Conservation (phyloP, 2,329 filamentous ascomycete genomes). For the Pezicula radicicola region DNA sequence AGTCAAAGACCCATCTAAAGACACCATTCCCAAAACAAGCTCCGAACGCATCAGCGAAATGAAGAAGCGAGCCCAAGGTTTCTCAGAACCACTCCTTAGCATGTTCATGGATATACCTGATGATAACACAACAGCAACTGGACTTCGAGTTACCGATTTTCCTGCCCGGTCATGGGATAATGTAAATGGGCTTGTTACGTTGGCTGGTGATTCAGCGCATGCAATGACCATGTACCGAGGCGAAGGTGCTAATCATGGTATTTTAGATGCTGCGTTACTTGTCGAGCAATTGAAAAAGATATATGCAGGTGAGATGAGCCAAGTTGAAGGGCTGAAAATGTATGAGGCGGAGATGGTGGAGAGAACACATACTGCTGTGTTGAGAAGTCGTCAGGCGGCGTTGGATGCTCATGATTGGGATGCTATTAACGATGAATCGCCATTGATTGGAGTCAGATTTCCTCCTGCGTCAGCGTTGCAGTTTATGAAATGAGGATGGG, state of each 20-base stretch:
- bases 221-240: constrained; percentile 49
- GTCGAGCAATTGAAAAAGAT: constrained; percentile 14
- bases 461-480: background rate
- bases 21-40: constrained; percentile 29
- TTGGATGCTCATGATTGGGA: constrained; percentile 31
- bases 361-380: constrained; percentile 27
- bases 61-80: constrained; percentile 32
- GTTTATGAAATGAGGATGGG: too few species aligned
- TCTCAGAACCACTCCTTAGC: constrained; percentile 36
- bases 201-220: constrained; percentile 53
- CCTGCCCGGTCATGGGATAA: constrained; percentile 29
- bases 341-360: constrained; percentile 31
- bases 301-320: background rate
- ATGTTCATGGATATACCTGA: constrained; percentile 41
- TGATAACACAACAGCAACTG: constrained; percentile 30
- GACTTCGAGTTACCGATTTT: constrained; percentile 28
- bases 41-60: constrained; percentile 16
- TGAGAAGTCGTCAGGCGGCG: constrained; percentile 31
- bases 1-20: constrained; percentile 24
- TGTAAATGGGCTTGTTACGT: constrained; percentile 33
- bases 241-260: constrained; percentile 54
- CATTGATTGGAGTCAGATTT: background rate
- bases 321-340: constrained; percentile 15
- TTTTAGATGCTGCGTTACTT: constrained; percentile 47
- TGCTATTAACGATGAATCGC: constrained; percentile 15